Conservation (phyloP, 352 stramenopile genomes). For the Globisporangium polare region DNA sequence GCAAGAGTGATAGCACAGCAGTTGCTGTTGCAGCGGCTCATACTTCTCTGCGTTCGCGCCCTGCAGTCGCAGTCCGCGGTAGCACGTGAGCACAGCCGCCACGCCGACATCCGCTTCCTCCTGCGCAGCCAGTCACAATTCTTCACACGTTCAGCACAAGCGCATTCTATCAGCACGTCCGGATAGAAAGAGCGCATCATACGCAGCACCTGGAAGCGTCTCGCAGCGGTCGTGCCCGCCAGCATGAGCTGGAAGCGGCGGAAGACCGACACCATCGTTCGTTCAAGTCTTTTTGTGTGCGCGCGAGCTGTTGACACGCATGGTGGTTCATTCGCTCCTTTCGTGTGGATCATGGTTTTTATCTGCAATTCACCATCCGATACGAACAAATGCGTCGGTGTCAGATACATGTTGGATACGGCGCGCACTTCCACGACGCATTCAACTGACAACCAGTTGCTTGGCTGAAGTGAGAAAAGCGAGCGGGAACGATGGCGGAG, state of each 20-base stretch:
- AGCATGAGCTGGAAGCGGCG: slow-evolving; percentile 75
- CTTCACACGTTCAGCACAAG: background rate
- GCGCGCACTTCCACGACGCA: too few species aligned
- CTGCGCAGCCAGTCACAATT: slow-evolving; percentile 22
- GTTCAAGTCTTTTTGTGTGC: background rate
- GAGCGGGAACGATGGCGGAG: slow-evolving; percentile 7
- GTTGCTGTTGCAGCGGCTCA: background rate
- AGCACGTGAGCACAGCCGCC: slow-evolving; percentile 74
- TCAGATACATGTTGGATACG: too few species aligned
- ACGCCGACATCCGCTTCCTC: slow-evolving; percentile 80
- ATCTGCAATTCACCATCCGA: too few species aligned
- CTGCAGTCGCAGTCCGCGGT: slow-evolving; percentile 57
- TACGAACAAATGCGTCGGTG: too few species aligned
- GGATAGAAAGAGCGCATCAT: background rate
- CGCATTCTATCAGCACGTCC: background rate
- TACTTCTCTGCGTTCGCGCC: slow-evolving; percentile 45
- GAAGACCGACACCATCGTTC: slow-evolving; percentile 61
- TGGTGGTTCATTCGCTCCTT: too few species aligned
- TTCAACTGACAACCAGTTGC: slow-evolving; percentile 3
- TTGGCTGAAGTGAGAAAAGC: background rate
- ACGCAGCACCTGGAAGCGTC: slow-evolving; percentile 65
- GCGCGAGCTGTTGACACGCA: background rate
- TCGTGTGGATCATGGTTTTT: too few species aligned
- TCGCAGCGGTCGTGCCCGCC: slow-evolving; percentile 68
- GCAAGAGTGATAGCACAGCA: background rate